Conservation (phyloP, 1,284 basidiomycete genomes). For the Leccinum fallax region DNA sequence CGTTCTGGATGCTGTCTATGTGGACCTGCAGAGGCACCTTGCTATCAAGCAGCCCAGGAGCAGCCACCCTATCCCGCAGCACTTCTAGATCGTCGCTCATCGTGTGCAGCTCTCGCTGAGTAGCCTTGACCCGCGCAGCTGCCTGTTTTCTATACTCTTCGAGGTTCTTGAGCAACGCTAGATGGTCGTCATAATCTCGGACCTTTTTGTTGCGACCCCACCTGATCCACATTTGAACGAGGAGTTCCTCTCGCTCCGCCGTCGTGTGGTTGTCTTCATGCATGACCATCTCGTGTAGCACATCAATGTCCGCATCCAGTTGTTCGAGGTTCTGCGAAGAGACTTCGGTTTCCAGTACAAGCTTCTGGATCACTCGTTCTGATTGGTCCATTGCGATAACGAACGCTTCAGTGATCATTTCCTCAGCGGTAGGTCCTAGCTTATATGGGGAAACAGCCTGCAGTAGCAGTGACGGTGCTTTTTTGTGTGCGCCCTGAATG, state of each 20-base stretch:
- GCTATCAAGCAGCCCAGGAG: conserved; percentile 59
- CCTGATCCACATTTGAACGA: conserved; percentile 66
- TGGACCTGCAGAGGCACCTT: conserved; percentile 69
- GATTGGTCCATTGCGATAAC: conserved; percentile 61
- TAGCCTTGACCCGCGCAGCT: conserved; percentile 59
- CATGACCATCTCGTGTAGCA: conserved; percentile 56
- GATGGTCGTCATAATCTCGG: conserved; percentile 50
- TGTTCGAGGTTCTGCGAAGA: conserved; percentile 55
- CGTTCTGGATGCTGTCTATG: conserved; percentile 64
- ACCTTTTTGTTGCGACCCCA: conserved; percentile 59
- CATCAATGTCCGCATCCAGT: conserved; percentile 59
- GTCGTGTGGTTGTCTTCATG: conserved; percentile 55
- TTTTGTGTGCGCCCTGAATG: conserved; percentile 53
- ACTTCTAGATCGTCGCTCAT: conserved; percentile 76
- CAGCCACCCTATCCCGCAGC: conserved; percentile 64
- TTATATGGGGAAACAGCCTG: conserved; percentile 50
- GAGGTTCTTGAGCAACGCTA: conserved; percentile 54
- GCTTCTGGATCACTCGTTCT: conserved; percentile 50
- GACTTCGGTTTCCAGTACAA: conserved; percentile 63
- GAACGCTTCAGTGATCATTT: conserved; percentile 55
- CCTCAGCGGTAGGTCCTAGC: conserved; percentile 37
- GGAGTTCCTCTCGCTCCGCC: conserved; percentile 49
- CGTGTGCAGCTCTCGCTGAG: conserved; percentile 57
- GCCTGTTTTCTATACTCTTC: conserved; percentile 60
- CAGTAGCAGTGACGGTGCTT: conserved; percentile 40